phyloP scores from a whole-genome alignment of 208 protist species.

The Trypanosomatidae sp. region DNA sequence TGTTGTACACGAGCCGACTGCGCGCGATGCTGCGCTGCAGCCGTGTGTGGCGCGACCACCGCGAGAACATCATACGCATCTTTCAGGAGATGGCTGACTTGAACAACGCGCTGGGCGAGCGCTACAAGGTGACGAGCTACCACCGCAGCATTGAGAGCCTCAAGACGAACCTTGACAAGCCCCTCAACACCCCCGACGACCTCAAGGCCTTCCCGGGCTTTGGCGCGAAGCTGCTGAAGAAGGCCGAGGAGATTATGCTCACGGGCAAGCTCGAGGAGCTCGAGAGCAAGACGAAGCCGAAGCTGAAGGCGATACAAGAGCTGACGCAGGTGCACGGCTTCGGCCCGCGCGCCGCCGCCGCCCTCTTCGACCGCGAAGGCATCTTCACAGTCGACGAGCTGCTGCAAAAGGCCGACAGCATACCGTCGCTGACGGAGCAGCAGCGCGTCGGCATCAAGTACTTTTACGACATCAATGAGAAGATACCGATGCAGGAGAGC shows the following conservation, averaged over 20 bases:
- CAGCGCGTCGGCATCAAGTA: conserved; percentile 81
- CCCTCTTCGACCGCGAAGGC: conserved; percentile 79
- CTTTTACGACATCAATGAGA: conserved; percentile 87
- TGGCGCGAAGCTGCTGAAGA: conserved; percentile 72
- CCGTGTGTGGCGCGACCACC: conserved; percentile 37
- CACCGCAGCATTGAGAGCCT: conserved; percentile 67
- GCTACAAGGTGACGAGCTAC: conserved; percentile 82
- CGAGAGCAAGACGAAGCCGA: conserved; percentile 84
- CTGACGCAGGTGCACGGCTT: conserved; percentile 84
- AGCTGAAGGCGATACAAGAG: conserved; percentile 82
- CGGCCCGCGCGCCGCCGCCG: conserved; percentile 61
- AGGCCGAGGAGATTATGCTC: conserved; percentile 82
- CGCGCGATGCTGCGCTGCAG: conserved; percentile 47
- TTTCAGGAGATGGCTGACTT: conserved; percentile 83
- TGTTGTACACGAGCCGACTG: neutral
- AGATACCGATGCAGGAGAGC: conserved; percentile 87
- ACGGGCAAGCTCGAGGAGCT: conserved; percentile 83
- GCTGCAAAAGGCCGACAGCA: conserved; percentile 60
- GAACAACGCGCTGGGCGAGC: conserved; percentile 80
- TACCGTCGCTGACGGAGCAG: conserved; percentile 58
- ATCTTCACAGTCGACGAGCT: conserved; percentile 87
- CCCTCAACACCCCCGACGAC: conserved; percentile 50
- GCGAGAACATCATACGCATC: conserved; percentile 82
- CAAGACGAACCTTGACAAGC: conserved; percentile 76
- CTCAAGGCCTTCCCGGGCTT: conserved; percentile 63